Base-by-base conservation (phyloP, 306 rosid genomes). In the Lagenaria siceraria region DNA sequence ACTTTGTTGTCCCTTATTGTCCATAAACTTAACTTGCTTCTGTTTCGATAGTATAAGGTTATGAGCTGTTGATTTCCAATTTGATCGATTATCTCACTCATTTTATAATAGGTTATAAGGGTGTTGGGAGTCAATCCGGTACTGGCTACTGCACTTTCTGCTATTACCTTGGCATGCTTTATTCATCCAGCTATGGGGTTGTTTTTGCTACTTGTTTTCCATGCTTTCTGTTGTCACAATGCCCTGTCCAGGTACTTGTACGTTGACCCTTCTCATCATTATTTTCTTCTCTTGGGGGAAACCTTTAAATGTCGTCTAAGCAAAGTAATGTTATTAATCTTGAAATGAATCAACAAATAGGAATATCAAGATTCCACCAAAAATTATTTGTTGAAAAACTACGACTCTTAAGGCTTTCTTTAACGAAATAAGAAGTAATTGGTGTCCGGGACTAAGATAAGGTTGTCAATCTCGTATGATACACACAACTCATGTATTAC, bases 101-200 rank as follows among this genome's bases (percentile, higher is more conserved):
- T 65, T 48, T 61, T 83, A 40, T 65, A 85, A 78, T 90, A 95
- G 99, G 88, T 89, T 83, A 74, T 88, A 52, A 85, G 90, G 85
- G 78, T 87, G 85, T 78, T 92, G 79, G 87, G 89, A 82, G 87
- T 84, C 65, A 88, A 88, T 81, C 89, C 90, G 8, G 81, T 84
- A 43, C 85, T 92, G 80, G 88, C 83, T 81, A 89, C 84, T 24
- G 89, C 88, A 48, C 80, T 92, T 53, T 78, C 85, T 87, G 92
- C 99, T 62, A 88, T 85, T 82, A 22, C 84, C 70, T 78, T 95
- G 87, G 86, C 87, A 10, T 87, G 96, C 87, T 88, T 95, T 84
- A 87, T 90, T 85, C 97, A 95, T 83, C 97, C 93, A 69, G 91
- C 91, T 4, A 72, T 90, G 59, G 97, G 97, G 72, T 90, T 95